Base-by-base conservation (phyloP, 1,284 basidiomycete genomes). In the Ustilago cynodontis region DNA sequence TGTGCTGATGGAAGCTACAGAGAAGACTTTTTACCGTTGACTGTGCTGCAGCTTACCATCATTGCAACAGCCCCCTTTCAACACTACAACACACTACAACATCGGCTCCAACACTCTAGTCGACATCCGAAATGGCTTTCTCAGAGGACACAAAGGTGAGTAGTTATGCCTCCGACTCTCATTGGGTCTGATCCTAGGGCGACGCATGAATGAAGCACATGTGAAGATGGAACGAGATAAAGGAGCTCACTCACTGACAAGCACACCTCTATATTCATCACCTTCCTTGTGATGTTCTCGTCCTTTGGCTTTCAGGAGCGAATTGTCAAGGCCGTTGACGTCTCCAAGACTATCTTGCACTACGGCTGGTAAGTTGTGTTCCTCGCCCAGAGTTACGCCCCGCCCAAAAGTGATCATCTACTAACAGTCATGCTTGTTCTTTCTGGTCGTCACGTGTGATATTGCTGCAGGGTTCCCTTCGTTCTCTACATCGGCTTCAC, bases 401-500 rank as follows among this genome's bases (percentile, higher is more conserved):
- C 31, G 31, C 31, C 5, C 31, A 33, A 43, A 18, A 9, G 11
- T 14, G 41, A 43, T 9, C 20, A 9, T 10, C 18, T 18, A 13
- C 49, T 59, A 33, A 58, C 43, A 16, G 16, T 11, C 28, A 16
- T 24, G 47, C 24, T 26, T 18, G 6, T 14, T 26, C 35, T 24
- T 28, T 26, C 6, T 37, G n/a, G 20, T 20, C 20, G 3, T 37
- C 20, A 24, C 49, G 11, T 53, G 53, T 52, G 41, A 31, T 24
- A n/a, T 5, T 52, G 31, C 8, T 16, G 49, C 61, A 82, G 83
- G 83, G 81, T 85, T 16, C 83, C 83, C 35, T 85, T 85, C 58
- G 81, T 85, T 33, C 79, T 85, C 45, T 85, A 82, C 65, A 76
- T 85, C 59, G 83, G 83, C 28, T 85, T 80, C 77, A 81, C 82